phyloP scores from a whole-genome alignment of 805 yeast species.

The Scheffersomyces stipitis region DNA sequence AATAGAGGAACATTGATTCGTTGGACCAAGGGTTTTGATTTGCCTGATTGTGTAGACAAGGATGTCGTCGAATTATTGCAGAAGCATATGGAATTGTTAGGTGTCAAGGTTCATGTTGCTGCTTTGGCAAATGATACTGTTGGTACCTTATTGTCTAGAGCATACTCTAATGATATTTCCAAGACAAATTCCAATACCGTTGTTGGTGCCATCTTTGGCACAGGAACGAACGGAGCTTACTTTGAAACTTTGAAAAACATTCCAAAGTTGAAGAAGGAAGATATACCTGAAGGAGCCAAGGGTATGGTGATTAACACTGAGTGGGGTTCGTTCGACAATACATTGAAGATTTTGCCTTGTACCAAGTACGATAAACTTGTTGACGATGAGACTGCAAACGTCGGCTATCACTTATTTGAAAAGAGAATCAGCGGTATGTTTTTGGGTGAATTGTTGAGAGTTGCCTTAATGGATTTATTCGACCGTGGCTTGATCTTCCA shows the following conservation, averaged over 20 bases:
- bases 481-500: conserved; percentile 56
- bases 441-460: conserved; percentile 85
- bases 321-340: conserved; percentile 97
- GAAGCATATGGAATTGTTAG: conserved; percentile 56
- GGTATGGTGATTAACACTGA: conserved; percentile 93
- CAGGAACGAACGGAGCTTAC: conserved; percentile 97
- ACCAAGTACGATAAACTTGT: conserved; percentile 74
- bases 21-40: conserved; percentile 96
- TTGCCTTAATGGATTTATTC: conserved; percentile 67
- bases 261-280: conserved; percentile 56
- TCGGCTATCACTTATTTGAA: conserved; percentile 88
- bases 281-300: conserved; percentile 45
- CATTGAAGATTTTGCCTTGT: conserved; percentile 67
- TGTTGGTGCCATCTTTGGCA: conserved; percentile 91
- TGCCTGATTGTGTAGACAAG: conserved; percentile 78
- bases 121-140: conserved; percentile 96
- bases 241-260: conserved; percentile 73
- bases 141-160: conserved; percentile 86
- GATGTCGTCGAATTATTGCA: conserved; percentile 81
- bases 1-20: conserved; percentile 79
- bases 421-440: conserved; percentile 92
- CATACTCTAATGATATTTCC: conserved; percentile 66
- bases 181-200: conserved; percentile 72
- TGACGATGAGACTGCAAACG: conserved; percentile 74
- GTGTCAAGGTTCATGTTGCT: conserved; percentile 67